These are phyloP conservation scores for Kokia cookei DNA, from an alignment of 441 rosid genomes.

Conservation along the genomic window DNA sequence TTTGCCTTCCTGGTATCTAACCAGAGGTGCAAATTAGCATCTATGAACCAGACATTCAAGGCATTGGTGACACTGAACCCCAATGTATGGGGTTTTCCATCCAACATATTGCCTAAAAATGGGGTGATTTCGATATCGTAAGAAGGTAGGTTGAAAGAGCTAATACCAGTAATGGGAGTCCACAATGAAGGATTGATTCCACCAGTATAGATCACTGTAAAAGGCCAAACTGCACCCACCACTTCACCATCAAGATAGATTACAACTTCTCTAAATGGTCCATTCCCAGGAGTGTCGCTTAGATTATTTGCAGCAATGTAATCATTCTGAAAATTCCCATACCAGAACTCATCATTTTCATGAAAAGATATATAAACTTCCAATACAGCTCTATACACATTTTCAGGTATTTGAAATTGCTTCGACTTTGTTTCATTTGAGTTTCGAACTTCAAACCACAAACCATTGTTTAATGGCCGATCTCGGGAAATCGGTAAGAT, in stretches of 20 bases:
- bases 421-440: constrained; percentile 32
- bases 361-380: constrained; percentile 90
- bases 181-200: constrained; percentile 73
- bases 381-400: constrained; percentile 80
- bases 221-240: constrained; percentile 83
- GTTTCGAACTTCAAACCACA: constrained; percentile 69
- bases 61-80: constrained; percentile 70
- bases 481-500: constrained; percentile 68
- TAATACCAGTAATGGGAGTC: constrained; percentile 75
- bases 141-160: constrained; percentile 75
- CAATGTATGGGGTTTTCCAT: constrained; percentile 51
- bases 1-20: constrained; percentile 42
- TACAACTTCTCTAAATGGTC: constrained; percentile 84
- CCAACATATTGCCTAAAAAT: constrained; percentile 53
- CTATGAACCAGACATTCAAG: constrained; percentile 71
- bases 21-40: constrained; percentile 96
- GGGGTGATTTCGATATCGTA: constrained; percentile 83
- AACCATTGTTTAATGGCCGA: constrained; percentile 54
- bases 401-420: constrained; percentile 51
- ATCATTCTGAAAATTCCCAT: constrained; percentile 59
- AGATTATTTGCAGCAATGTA: constrained; percentile 54
- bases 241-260: constrained; percentile 52
- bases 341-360: constrained; percentile 93
- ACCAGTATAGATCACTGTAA: constrained; percentile 83
- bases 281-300: constrained; percentile 49